Conservation (phyloP, 495 filamentous ascomycete genomes). For the Penicillium salamii region DNA sequence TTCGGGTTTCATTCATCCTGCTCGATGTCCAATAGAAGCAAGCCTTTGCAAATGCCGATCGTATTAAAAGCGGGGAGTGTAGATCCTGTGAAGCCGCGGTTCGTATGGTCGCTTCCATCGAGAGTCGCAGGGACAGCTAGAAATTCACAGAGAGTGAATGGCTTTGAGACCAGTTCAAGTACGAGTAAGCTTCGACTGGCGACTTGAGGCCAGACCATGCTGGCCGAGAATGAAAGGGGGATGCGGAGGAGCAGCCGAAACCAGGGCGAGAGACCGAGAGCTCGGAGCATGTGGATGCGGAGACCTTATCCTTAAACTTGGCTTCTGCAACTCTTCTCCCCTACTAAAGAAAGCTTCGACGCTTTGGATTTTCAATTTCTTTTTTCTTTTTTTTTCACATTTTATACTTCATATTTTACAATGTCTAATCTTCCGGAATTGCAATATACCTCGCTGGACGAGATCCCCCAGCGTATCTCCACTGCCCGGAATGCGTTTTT, state of each 20-base stretch:
- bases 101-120: background rate
- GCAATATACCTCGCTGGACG: constrained; percentile 62
- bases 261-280: constrained; percentile 14
- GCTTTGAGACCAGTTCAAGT: too few species aligned
- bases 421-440: constrained; percentile 50
- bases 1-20: background rate
- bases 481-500: constrained; percentile 62
- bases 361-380: constrained; percentile 2
- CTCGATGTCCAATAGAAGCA: background rate
- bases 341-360: background rate
- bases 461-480: constrained; percentile 58
- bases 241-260: background rate
- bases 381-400: background rate
- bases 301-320: constrained; percentile 3
- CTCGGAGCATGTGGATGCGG: constrained; percentile 27
- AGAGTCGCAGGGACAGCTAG: too few species aligned
- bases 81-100: constrained; percentile 10
- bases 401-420: constrained; percentile 3
- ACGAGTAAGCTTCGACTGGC: too few species aligned
- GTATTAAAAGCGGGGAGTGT: background rate
- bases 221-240: background rate
- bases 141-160: too few species aligned
- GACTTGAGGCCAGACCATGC: background rate
- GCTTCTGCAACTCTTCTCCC: background rate
- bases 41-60: background rate